These are phyloP conservation scores for Schizophyllum commune DNA, from an alignment of 1,284 basidiomycete genomes.

Conservation along the genomic window DNA sequence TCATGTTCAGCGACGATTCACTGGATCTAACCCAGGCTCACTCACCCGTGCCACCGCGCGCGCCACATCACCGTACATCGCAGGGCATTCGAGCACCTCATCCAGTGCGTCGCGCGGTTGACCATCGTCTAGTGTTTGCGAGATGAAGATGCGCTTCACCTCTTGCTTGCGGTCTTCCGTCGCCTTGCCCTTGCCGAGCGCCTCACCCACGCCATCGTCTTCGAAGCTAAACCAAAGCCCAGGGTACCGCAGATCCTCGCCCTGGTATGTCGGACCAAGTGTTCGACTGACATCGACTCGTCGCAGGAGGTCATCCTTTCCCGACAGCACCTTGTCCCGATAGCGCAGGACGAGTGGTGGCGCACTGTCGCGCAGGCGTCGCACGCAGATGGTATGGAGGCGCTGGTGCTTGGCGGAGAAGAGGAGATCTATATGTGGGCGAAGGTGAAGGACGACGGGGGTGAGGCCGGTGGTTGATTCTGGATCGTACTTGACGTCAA, in stretches of 20 bases:
- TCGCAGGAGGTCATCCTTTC: slow-evolving; percentile 48
- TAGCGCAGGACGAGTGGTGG: slow-evolving; percentile 66
- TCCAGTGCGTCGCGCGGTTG: slow-evolving; percentile 56
- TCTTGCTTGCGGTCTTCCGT: slow-evolving; percentile 61
- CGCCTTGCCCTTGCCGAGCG: slow-evolving; percentile 34
- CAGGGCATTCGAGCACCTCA: slow-evolving; percentile 53
- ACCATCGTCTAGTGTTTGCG: slow-evolving; percentile 54
- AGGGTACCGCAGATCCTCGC: slow-evolving; percentile 72
- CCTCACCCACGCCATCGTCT: slow-evolving; percentile 51
- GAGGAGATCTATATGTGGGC: slow-evolving; percentile 71
- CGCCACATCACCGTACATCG: slow-evolving; percentile 67
- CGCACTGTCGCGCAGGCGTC: slow-evolving; percentile 52
- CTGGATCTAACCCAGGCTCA: not conserved
- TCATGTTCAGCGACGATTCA: not conserved
- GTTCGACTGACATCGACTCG: slow-evolving; percentile 63
- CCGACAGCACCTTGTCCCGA: slow-evolving; percentile 57
- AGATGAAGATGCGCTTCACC: slow-evolving; percentile 67
- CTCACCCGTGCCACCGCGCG: slow-evolving; percentile 59
- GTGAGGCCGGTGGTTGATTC: slow-evolving; percentile 53
- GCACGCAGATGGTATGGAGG: slow-evolving; percentile 66
- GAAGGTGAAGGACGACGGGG: slow-evolving; percentile 70
- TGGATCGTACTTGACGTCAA: slow-evolving; percentile 79
- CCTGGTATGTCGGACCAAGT: slow-evolving; percentile 82
- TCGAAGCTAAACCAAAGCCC: slow-evolving; percentile 79
- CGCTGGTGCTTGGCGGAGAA: slow-evolving; percentile 74